These are phyloP conservation scores for Vigna mungo DNA, from an alignment of 306 rosid species.

Conservation along the genomic window DNA sequence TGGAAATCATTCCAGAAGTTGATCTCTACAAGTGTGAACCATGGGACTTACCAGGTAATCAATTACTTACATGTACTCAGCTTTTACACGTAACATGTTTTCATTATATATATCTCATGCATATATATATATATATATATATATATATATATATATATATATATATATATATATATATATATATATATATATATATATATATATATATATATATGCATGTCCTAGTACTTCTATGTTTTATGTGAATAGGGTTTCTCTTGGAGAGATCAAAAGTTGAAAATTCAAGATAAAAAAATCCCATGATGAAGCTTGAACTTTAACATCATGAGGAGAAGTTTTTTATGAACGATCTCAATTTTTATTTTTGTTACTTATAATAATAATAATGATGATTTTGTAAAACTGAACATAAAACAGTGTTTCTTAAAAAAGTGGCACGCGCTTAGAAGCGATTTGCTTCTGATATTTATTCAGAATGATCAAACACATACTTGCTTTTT, in stretches of 20 bases:
- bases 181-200: neutral
- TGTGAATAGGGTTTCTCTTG: neutral
- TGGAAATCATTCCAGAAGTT: conserved; percentile 94
- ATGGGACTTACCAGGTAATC: conserved; percentile 92
- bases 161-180: neutral
- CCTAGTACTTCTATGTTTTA: neutral
- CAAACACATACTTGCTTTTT: conserved; percentile 51
- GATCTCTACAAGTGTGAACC: conserved; percentile 99
- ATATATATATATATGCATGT: neutral
- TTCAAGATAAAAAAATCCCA: neutral
- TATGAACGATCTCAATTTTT: neutral
- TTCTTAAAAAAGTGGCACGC: conserved; percentile 36
- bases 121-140: neutral
- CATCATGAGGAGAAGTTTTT: neutral
- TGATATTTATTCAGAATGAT: conserved; percentile 41
- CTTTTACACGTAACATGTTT: neutral
- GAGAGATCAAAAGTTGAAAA: neutral
- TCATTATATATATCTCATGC: neutral
- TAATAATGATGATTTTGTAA: neutral
- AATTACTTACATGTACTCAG: neutral
- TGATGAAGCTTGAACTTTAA: neutral
- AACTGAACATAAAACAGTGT: neutral
- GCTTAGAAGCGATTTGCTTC: conserved; percentile 27
- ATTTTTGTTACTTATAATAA: neutral
- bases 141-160: neutral